Base-by-base conservation (phyloP, 2,329 filamentous ascomycete genomes). In the Pochonia chlamydosporia region DNA sequence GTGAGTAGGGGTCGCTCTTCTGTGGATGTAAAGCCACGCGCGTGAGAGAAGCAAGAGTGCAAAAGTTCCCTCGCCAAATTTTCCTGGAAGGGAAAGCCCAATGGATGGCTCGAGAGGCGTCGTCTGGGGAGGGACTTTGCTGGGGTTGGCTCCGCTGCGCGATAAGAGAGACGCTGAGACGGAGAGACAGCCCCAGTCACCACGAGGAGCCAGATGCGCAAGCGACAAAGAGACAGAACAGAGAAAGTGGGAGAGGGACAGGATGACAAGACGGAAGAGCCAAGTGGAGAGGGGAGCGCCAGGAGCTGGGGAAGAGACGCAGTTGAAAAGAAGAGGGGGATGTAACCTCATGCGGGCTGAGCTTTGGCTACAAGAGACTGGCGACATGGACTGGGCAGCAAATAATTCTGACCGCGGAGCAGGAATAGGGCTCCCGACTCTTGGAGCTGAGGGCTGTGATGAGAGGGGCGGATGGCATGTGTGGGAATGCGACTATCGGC, bases 221-320 rank as follows among this genome's bases (percentile, higher is more conserved):
- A 90, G 68, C 2, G 86, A 82, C 23, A 73, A 71, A 21, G 68
- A 66, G 86, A 82, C 23, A 73, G 71, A 21, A 68, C 66, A 25
- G 35, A 37, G 39, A 24, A 23, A 14, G 28, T 48, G 53, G 16
- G 47, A 44, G 3, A 44, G 25, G 5, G 28, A 41, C 23, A 33
- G 24, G 33, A 45, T 10, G 35, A 39, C 35, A 16, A 4, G 25
- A 40, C 18, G 28, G 28, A 14, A 25, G 36, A 23, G 39, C 47
- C 10, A 42, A 30, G 43, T 35, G 42, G 37, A 37, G 37, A 37
- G 25, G 43, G 42, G 42, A 25, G 14, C 3, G 33, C 7, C 10
- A 11, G 10, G 40, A 33, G 25, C 33, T 43, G 35, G 46, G 20
- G n/a, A 21, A 42, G 13, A 31, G 30, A 42, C 21, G 39, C 39